These are phyloP conservation scores for Sphaerosporella brunnea DNA, from an alignment of 495 filamentous ascomycete genomes.

Conservation along the genomic window DNA sequence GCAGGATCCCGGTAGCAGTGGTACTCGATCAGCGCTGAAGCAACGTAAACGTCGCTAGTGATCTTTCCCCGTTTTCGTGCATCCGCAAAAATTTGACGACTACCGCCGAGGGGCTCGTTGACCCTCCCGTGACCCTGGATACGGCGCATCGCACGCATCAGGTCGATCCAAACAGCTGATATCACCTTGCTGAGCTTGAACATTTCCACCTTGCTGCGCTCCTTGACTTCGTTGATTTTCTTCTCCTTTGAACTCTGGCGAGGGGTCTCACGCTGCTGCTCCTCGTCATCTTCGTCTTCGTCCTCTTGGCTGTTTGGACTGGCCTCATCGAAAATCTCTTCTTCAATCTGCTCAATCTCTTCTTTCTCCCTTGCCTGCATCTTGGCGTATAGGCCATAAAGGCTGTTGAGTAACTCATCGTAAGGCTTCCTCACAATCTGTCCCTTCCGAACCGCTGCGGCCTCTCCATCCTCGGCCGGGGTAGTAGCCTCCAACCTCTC, in stretches of 20 bases:
- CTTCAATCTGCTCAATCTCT: slow-evolving; percentile 53
- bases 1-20: slow-evolving; percentile 86
- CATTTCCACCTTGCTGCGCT: slow-evolving; percentile 51
- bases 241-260: slow-evolving; percentile 37
- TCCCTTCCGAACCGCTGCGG: slow-evolving; percentile 48
- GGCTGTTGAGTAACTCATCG: slow-evolving; percentile 60
- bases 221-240: slow-evolving; percentile 53
- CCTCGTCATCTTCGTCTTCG: slow-evolving; percentile 48
- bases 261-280: slow-evolving; percentile 36
- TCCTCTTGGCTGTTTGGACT: slow-evolving; percentile 41
- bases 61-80: slow-evolving; percentile 69
- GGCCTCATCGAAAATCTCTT: slow-evolving; percentile 39
- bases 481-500: slow-evolving; percentile 65
- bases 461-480: slow-evolving; percentile 47
- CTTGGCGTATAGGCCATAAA: slow-evolving; percentile 63
- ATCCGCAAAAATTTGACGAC: slow-evolving; percentile 71
- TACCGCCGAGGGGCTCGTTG: slow-evolving; percentile 49
- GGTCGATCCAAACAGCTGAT: slow-evolving; percentile 81
- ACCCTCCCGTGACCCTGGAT: slow-evolving; percentile 77
- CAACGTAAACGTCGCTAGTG: slow-evolving; percentile 84
- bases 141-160: slow-evolving; percentile 84
- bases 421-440: slow-evolving; percentile 62
- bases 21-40: slow-evolving; percentile 78
- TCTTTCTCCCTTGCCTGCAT: slow-evolving; percentile 53
- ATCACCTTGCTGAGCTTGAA: slow-evolving; percentile 57